Base-by-base conservation (phyloP, 2,329 filamentous ascomycete genomes). In the Cordyceps fumosorosea region DNA sequence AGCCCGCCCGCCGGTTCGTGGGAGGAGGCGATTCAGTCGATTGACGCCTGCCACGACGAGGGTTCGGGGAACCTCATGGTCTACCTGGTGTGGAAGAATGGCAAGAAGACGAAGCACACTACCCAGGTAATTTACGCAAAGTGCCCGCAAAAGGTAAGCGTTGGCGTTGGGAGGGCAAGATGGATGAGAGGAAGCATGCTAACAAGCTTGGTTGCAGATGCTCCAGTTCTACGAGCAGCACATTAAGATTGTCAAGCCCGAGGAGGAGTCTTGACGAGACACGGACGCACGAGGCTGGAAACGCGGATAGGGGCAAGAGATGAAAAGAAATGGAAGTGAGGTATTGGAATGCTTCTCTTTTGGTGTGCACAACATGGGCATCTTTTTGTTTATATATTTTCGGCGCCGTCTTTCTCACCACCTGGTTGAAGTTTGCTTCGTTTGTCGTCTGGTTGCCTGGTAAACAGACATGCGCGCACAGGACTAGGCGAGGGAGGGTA, bases 51-150 rank as follows among this genome's bases (percentile, higher is more conserved):
- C 62, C 84, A 91, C 67, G 86, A 91, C 66, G 81, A 83, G 56
- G 77, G 82, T 29, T 78, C 76, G 4, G 82, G 81, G 20, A 81
- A 80, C 63, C 77, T 90, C 16, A 80, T 85, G 37, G 89, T 89
- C 1, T 91, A 88, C 67, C 75, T 93, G 37, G 84, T 85, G 14
- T 93, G 90, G 90, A 87, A 86, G 67, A 86, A 88, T 64, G 86
- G 85, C 10, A 79, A 84, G 54, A 92, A 91, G 77, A 90, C 89
- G 1, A 86, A 89, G 69, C 90, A 93, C 68, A 81, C 84, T 11
- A 85, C 90, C 18, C 73, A 79, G 22, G 80, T 87, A 16, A 81
- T 92, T 8, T 90, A 93, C 68, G 82, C 86, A 69, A 87, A 91
- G 67, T 92, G 89, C 67, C 90, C 90, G 0, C 90, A 93, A 70